A percentile compares a stretch with the other conserved stretches of the same genome.
Conservation (phyloP, 176 grass and related monocot genomes). For the Juncus effusus region DNA sequence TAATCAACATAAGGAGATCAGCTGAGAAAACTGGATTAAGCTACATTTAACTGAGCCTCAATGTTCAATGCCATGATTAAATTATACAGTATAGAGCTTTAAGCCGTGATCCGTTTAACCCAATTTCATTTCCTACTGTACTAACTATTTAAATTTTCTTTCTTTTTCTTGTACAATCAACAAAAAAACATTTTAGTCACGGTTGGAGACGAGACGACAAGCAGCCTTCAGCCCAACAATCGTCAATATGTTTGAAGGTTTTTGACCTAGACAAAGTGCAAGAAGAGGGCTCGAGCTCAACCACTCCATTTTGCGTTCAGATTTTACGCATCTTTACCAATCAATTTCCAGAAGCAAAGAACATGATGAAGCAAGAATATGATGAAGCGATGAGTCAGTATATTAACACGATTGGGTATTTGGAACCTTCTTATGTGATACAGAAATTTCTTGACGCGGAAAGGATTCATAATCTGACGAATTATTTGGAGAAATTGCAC, state of each 20-base stretch:
- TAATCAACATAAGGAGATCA: no score
- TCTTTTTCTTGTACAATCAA: conserved; percentile 37
- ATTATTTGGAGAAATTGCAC: conserved; percentile 96
- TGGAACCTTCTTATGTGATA: conserved; percentile 97
- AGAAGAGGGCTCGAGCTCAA: conserved; percentile 82
- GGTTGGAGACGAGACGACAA: conserved; percentile 90
- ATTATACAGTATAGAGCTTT: no score
- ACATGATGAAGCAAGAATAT: conserved; percentile 93
- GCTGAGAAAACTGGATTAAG: no score
- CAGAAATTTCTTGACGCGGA: conserved; percentile 98
- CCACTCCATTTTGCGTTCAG: conserved; percentile 87
- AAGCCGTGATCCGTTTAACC: no score
- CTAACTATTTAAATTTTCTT: no score
- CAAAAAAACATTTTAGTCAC: conserved; percentile 87
- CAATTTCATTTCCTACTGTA: no score
- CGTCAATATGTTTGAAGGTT: conserved; percentile 81
- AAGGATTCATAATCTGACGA: conserved; percentile 88
- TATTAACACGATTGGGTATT: conserved; percentile 92
- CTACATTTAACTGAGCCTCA: no score
- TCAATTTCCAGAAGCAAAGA: conserved; percentile 86
- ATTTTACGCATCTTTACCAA: conserved; percentile 87
- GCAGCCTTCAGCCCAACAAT: conserved; percentile 57
- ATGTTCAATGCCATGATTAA: no score
- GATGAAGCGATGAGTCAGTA: conserved; percentile 95
- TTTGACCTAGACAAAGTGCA: conserved; percentile 96